Conservation (phyloP, 2,329 filamentous ascomycete species). For the Verticillium nubilum region DNA sequence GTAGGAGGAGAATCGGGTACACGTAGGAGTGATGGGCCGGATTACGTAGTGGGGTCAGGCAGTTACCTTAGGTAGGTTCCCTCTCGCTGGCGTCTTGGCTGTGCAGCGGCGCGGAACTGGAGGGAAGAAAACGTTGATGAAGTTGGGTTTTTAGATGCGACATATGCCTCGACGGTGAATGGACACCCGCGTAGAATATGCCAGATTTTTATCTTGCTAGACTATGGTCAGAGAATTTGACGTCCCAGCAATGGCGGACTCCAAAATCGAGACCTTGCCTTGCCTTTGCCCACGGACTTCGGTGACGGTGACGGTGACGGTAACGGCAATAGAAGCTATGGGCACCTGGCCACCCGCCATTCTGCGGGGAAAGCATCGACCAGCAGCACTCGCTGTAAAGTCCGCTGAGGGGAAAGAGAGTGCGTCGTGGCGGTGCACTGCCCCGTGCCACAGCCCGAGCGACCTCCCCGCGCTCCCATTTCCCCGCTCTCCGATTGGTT, state of each 20-base stretch:
- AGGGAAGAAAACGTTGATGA: no score
- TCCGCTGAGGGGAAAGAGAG: neutral
- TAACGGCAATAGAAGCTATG: no score
- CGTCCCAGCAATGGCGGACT: no score
- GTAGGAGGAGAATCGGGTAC: neutral
- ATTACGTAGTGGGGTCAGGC: neutral
- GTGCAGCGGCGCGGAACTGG: neutral
- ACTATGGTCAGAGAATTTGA: no score
- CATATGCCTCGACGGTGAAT: no score
- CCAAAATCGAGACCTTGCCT: no score
- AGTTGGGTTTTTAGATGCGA: no score
- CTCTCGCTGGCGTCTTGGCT: neutral
- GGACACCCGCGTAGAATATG: no score
- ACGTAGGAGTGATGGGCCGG: neutral
- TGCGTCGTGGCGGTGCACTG: neutral
- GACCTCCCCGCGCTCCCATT: neutral
- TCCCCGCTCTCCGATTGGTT: neutral
- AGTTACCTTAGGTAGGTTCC: neutral
- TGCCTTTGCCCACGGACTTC: neutral
- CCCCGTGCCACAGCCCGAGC: neutral
- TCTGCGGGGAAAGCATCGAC: neutral
- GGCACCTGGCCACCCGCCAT: neutral
- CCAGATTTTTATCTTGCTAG: no score
- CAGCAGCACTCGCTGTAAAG: neutral
- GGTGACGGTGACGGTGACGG: no score